Evolutionary conservation across 768 basidiomycete genomes (phyloP).

Genomic region (Pleurotus ostreatus): DNA sequence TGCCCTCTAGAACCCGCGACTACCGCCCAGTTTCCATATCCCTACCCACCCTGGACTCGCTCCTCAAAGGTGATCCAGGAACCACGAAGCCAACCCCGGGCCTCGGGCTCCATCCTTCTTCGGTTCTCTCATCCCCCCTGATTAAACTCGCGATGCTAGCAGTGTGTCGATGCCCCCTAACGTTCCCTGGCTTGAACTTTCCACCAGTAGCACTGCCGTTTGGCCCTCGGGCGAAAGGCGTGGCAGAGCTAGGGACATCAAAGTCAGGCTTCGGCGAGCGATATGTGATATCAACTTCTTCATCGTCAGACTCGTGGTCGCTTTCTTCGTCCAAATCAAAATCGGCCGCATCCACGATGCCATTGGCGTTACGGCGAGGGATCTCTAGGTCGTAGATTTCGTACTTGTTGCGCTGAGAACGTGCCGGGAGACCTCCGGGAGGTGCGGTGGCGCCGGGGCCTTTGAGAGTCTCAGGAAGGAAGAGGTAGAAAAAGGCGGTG

Average conservation of each 20-base stretch:
- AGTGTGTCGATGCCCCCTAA: slow-evolving; percentile 64
- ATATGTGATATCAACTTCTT: slow-evolving; percentile 66
- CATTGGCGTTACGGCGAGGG: slow-evolving; percentile 28
- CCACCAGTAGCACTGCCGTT: slow-evolving; percentile 3
- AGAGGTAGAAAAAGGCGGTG: slow-evolving; percentile 80
- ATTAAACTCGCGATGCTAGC: slow-evolving; percentile 84
- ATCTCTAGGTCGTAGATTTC: slow-evolving; percentile 75
- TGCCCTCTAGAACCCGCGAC: not conserved
- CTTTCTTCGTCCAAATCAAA: slow-evolving; percentile 52
- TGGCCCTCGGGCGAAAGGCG: slow-evolving; percentile 22
- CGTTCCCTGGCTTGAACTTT: slow-evolving; percentile 12
- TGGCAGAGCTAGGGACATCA: slow-evolving; percentile 27
- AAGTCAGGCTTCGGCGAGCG: slow-evolving; percentile 53
- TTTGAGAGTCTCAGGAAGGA: slow-evolving; percentile 78
- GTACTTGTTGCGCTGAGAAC: slow-evolving; percentile 54
- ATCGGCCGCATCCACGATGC: slow-evolving; percentile 42
- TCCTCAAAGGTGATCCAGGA: slow-evolving; percentile 32
- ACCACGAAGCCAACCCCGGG: slow-evolving; percentile 47
- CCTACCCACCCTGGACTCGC: slow-evolving; percentile 4
- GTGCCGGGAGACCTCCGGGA: slow-evolving; percentile 36
- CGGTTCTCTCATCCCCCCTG: slow-evolving; percentile 68
- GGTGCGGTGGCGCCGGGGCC: slow-evolving; percentile 46
- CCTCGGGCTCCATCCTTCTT: slow-evolving; percentile 82
- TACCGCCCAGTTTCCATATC: slow-evolving; percentile 1
- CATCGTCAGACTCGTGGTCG: slow-evolving; percentile 54